Evolutionary conservation across 768 basidiomycete genomes (phyloP).

Genomic region (Lactarius hengduanensis): DNA sequence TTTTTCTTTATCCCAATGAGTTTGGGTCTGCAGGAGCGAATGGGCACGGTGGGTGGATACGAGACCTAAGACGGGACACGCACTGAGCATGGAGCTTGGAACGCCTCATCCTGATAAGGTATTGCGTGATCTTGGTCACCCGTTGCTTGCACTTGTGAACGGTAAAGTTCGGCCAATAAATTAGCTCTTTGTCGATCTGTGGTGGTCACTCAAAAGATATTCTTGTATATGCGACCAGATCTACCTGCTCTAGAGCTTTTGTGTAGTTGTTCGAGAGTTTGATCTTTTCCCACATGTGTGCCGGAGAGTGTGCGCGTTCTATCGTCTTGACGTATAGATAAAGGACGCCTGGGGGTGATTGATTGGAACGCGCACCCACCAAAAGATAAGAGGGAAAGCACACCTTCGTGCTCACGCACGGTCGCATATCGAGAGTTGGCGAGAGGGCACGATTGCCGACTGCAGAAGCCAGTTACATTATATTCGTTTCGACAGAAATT

Average conservation of each 20-base stretch:
- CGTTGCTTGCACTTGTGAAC: constrained; percentile 99
- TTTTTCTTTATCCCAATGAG: constrained; percentile 97
- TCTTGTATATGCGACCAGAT: neutral
- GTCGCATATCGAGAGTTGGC: constrained; percentile 98
- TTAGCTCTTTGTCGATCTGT: constrained; percentile 90
- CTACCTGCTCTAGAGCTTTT: constrained; percentile 91
- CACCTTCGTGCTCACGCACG: constrained; percentile 94
- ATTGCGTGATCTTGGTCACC: constrained; percentile 98
- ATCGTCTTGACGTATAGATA: constrained; percentile 98
- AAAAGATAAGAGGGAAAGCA: constrained; percentile 18
- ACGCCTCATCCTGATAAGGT: constrained; percentile 96
- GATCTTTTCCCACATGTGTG: constrained; percentile 97
- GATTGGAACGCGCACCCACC: constrained; percentile 7
- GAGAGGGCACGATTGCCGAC: constrained; percentile 93
- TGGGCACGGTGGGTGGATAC: neutral
- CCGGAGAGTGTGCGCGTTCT: constrained; percentile 94
- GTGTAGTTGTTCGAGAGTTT: constrained; percentile 92
- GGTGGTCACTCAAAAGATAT: neutral
- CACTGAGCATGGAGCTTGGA: constrained; percentile 84
- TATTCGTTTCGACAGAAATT: constrained; percentile 99
- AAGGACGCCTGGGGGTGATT: constrained; percentile 56
- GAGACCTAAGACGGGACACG: constrained; percentile 34
- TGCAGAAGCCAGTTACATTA: constrained; percentile 96
- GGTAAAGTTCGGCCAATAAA: constrained; percentile 98
- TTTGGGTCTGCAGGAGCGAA: constrained; percentile 62